Percentiles rank a stretch among this genome's conserved stretches.
Conservation (phyloP, 495 filamentous ascomycete genomes). For the Cercophora newfieldiana region DNA sequence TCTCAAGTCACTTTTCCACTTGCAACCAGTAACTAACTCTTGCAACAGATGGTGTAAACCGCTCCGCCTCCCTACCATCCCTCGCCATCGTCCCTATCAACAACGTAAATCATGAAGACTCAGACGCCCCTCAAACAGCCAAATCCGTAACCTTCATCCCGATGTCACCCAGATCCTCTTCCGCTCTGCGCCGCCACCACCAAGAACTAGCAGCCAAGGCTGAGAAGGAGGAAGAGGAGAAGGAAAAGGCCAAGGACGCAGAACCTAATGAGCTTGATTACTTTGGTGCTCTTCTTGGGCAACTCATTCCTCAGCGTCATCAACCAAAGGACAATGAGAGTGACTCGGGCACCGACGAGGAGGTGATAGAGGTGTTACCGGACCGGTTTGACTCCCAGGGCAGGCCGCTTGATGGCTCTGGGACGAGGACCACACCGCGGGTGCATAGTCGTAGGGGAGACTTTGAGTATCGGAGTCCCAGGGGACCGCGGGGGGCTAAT, state of each 20-base stretch:
- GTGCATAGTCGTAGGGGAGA: constrained; percentile 27
- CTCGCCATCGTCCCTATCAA: background rate
- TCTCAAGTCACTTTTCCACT: background rate
- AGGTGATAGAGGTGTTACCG: constrained; percentile 53
- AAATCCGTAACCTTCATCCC: constrained; percentile 49
- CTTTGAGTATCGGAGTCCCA: constrained; percentile 31
- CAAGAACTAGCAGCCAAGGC: constrained; percentile 25
- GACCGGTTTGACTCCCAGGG: constrained; percentile 67
- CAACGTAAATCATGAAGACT: background rate
- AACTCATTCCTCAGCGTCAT: constrained; percentile 8
- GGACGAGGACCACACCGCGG: background rate
- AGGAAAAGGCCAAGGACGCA: constrained; percentile 8
- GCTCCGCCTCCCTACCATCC: background rate
- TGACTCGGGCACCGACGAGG: constrained; percentile 34
- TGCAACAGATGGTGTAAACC: constrained; percentile 43
- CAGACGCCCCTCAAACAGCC: constrained; percentile 17
- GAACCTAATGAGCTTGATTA: constrained; percentile 6
- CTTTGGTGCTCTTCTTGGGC: background rate
- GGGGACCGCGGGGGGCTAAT: constrained; percentile 11
- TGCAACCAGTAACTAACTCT: constrained; percentile 1
- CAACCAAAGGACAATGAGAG: constrained; percentile 25
- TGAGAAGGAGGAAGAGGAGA: constrained; percentile 10
- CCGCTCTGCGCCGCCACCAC: constrained; percentile 41
- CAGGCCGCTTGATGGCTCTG: constrained; percentile 38
- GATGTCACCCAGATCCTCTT: constrained; percentile 43